Evolutionary conservation across 2,329 filamentous ascomycete species (phyloP).

Genomic region (Septoria petroselini): DNA sequence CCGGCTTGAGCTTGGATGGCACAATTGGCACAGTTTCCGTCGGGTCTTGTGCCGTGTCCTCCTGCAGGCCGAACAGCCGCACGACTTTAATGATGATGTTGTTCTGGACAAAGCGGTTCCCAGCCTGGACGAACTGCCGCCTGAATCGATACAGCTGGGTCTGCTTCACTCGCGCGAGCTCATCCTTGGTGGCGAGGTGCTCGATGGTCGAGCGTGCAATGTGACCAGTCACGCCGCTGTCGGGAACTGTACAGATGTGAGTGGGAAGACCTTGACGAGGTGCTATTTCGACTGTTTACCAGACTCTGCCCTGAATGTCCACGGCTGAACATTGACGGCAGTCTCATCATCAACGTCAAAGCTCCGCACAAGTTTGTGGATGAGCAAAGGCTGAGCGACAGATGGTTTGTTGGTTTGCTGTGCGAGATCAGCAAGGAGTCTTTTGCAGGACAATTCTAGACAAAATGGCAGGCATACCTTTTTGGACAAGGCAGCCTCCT

Average conservation of each 20-base stretch:
- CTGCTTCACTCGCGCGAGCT: conserved; percentile 34
- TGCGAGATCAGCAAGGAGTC: background rate
- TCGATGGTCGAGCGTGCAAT: conserved; percentile 53
- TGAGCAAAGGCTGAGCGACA: conserved; percentile 14
- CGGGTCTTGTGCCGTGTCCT: conserved; percentile 20
- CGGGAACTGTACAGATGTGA: conserved; percentile 34
- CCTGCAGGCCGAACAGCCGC: conserved; percentile 39
- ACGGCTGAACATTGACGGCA: conserved; percentile 17
- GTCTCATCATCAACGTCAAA: conserved; percentile 14
- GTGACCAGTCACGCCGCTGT: conserved; percentile 52
- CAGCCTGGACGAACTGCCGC: conserved; percentile 56
- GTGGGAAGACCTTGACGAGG: background rate
- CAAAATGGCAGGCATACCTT: conserved; percentile 22
- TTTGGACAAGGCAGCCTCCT: conserved; percentile 22
- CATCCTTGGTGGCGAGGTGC: conserved; percentile 48
- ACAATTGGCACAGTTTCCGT: conserved; percentile 39
- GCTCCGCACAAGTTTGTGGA: conserved; percentile 28
- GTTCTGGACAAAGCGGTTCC: conserved; percentile 56
- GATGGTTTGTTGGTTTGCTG: conserved; percentile 13
- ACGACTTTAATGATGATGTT: conserved; percentile 58
- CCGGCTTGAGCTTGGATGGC: conserved; percentile 46
- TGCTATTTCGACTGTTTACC: background rate
- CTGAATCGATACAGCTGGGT: conserved; percentile 26
- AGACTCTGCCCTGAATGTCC: conserved; percentile 31
- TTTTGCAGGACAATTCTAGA: no score